Base-by-base conservation (phyloP, 495 filamentous ascomycete species). In the Podospora fimiseda region DNA sequence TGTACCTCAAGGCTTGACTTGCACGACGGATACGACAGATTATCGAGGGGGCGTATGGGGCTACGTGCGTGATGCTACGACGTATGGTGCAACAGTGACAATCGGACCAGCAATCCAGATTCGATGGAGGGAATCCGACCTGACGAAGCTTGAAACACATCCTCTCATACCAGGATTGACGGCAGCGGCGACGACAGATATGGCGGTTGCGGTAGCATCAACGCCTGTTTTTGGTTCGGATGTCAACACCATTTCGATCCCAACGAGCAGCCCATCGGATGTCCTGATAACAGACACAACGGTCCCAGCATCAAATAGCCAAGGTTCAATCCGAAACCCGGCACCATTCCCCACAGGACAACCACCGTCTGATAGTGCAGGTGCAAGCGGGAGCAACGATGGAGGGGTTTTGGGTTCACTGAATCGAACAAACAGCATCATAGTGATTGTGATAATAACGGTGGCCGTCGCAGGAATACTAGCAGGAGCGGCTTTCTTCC, bases 1-100 rank as follows among this genome's bases (percentile, higher is more conserved):
- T 38, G 60, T 72, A 16, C 70, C 70, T 15, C 62, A 36, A 47
- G 69, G 70, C 5, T 62, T 66, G 41, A 61, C 55, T 9, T 73
- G 70, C 47, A 70, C 70, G 0, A 68, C 67, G 2, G 71, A 73
- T 19, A 66, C 62, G 1, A 64, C 67, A 1, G 69, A 73, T 51
- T 73, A 66, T 16, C 64, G 71, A 0, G 70, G 71, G 0, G 69
- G 70, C 13, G 61, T 72, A 19, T 73, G 71, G 69, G 71, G 70
- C 1, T 63, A 63, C 18, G 47, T 48, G 2, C 60, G 59, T 37
- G 65, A 59, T 8, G 52, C 57, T 2, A 50, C 61, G 27, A 52
- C 51, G 4, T 39, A 33, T 4, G 64, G 58, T 1, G 53, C 60
- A 0, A 38, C 50, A 13, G 60, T 66, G 1, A 73, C 66, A n/a